These are phyloP conservation scores for Cercospora zeae-maydis DNA, from an alignment of 2,329 filamentous ascomycete species.

Conservation along the genomic window DNA sequence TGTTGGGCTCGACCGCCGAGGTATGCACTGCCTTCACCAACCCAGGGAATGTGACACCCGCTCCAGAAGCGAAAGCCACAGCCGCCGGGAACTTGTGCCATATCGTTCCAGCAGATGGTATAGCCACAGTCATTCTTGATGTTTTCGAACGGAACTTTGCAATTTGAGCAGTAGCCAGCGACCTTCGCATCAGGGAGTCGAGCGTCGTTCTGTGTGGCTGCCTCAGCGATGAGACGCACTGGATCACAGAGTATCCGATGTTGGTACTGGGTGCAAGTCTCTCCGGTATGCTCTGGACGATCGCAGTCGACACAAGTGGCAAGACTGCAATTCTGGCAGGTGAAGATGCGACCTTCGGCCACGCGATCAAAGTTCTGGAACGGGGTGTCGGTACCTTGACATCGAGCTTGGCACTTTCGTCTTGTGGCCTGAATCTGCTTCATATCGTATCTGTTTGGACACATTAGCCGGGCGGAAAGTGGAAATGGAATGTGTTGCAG, in stretches of 20 bases:
- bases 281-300: conserved; percentile 13
- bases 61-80: conserved; percentile 22
- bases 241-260: background rate
- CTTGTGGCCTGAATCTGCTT: background rate
- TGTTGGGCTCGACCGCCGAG: background rate
- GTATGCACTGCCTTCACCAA: conserved; percentile 14
- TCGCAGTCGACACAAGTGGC: conserved; percentile 17
- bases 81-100: background rate
- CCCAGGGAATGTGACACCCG: conserved; percentile 17
- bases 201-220: background rate
- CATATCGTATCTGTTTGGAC: background rate
- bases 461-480: background rate
- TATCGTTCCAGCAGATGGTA: background rate
- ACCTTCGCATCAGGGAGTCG: background rate
- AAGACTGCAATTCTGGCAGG: conserved; percentile 16
- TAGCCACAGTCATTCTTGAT: conserved; percentile 12
- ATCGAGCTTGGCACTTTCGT: conserved; percentile 17
- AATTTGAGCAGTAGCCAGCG: conserved; percentile 5
- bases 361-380: conserved; percentile 8
- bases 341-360: conserved; percentile 20
- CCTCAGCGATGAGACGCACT: background rate
- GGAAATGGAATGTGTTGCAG: background rate
- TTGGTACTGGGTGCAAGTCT: conserved; percentile 10
- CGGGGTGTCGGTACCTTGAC: background rate
- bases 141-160: background rate